Evolutionary conservation across 2,329 filamentous ascomycete genomes (phyloP), one percentile per base, ranked within the genome.

Genomic region (Pestalotiopsis sp.): DNA sequence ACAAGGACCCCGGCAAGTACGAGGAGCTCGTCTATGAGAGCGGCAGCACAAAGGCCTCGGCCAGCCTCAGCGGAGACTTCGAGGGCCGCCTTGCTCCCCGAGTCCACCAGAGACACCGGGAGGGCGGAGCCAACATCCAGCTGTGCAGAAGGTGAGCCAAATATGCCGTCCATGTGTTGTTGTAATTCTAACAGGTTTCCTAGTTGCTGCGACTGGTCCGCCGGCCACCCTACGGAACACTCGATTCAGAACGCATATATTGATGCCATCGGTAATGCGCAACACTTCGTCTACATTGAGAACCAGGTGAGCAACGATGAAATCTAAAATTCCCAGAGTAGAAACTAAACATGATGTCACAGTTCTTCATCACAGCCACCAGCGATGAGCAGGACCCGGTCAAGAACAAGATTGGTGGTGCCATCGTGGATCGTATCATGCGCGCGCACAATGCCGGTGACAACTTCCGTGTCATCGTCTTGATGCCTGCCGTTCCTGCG

Each of bases 281-380:
- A 90, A 75, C 90, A 94, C 77, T 94, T 92, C 75, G 81, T 95
- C 69, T 95, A 94, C 79, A 94, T 95, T 45, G 92, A 95, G 78
- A 94, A 95, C 75, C 90, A 89, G 78, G 85, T 85, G 75, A 68
- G 76, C 25, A 31, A 40, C 9, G 4, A n/a, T 20, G 14, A 14
- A 14, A 5, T 1, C 40, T 20, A 13, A 3, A 36, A 17, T 23
- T 14, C 5, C 7, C 2, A 11, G 17, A 23, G 11, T 12, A 9
- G 4, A 25, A 5, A 60, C 73, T 75, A 67, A 45, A 60, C 65
- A 25, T 11, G 41, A 31, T 12, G 9, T 9, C 11, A 0, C 74
- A 93, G 84, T 96, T 96, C 83, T 96, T 96, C 84, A 96, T 96
- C 80, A 96, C 93, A 0, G 92, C 93, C 2, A 95, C 92, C 1